Base-by-base conservation (phyloP, 768 basidiomycete species). In the Gymnopilus dilepis region DNA sequence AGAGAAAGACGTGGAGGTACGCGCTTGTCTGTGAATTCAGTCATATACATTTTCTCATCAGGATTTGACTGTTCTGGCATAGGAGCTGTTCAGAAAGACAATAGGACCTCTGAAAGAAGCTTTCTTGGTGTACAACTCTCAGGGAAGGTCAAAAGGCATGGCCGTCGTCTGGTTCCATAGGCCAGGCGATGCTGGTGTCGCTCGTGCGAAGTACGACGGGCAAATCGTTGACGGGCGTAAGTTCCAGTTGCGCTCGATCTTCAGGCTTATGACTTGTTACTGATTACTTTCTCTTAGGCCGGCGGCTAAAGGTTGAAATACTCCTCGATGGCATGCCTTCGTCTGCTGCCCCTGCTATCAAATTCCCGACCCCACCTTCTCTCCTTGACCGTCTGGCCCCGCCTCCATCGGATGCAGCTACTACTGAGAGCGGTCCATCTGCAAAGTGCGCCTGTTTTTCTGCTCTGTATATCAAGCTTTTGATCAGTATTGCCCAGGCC, bases 61-160 rank as follows among this genome's bases (percentile, higher is more conserved):
- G n/a, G n/a, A n/a, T 40, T 51, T 24, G 13, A 3, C 34, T 45
- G 2, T 41, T n/a, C n/a, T 24, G 28, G 17, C 61, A 40, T 67
- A 93, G 91, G 87, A 90, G 40, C 77, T 93, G 54, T 92, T 93
- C 73, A 82, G 77, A 63, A 91, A 88, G 73, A 93, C 91, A 0
- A 81, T 93, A 22, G 91, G 91, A 3, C 89, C 90, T 0, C 71
- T 92, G 61, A 86, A 81, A 69, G 90, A 92, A 40, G 80, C 77
- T 26, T 89, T 92, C 63, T 67, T 92, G 67, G 82, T 92, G 17
- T 89, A 90, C 77, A 93, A 92, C 72, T 86, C 84, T 2, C 86
- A 91, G 67, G 91, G 86, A 0, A 81, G 79, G 56, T 89, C 90
- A 45, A 92, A 90, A 68, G 91, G 91, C 19, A 92, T 92, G 90